phyloP scores from a whole-genome alignment of 345 rosid genomes.

The Cochlearia excelsa region DNA sequence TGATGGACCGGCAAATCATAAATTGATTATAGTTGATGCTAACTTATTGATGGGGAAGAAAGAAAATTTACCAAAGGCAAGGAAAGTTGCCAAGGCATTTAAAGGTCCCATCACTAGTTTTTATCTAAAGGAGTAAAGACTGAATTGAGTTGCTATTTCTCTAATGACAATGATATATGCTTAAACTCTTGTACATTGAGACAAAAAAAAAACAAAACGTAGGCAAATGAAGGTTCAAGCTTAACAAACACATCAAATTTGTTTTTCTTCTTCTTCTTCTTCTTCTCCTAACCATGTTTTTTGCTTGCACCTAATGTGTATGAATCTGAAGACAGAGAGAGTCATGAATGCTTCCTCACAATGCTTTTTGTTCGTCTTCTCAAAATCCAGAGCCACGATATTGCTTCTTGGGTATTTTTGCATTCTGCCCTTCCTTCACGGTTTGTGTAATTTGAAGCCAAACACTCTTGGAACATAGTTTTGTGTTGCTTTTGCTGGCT shows the following conservation, averaged over 20 bases:
- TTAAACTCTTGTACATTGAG: too few relatives aligned
- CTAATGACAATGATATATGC: too few relatives aligned
- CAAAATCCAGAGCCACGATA: constrained; percentile 13
- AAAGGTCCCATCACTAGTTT: too few relatives aligned
- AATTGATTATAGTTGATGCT: too few relatives aligned
- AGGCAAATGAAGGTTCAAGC: constrained; percentile 20
- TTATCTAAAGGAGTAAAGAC: too few relatives aligned
- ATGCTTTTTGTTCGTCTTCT: constrained; percentile 36
- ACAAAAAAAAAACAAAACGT: neutral
- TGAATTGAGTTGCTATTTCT: too few relatives aligned
- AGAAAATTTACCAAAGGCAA: too few relatives aligned
- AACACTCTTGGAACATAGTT: constrained; percentile 87
- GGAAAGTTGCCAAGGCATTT: too few relatives aligned
- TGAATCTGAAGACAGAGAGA: constrained; percentile 24
- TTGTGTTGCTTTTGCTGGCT: constrained; percentile 75
- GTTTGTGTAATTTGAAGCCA: constrained; percentile 86
- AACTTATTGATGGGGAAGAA: too few relatives aligned
- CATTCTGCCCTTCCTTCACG: constrained; percentile 25
- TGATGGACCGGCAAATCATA: too few relatives aligned
- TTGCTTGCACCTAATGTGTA: constrained; percentile 24
- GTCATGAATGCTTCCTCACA: constrained; percentile 25
- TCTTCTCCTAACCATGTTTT: constrained; percentile 3
- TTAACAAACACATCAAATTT: constrained; percentile 9
- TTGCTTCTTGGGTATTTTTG: constrained; percentile 4
- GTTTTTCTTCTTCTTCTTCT: neutral